phyloP scores from a whole-genome alignment of 768 basidiomycete species.

The Serendipita vermifera region DNA sequence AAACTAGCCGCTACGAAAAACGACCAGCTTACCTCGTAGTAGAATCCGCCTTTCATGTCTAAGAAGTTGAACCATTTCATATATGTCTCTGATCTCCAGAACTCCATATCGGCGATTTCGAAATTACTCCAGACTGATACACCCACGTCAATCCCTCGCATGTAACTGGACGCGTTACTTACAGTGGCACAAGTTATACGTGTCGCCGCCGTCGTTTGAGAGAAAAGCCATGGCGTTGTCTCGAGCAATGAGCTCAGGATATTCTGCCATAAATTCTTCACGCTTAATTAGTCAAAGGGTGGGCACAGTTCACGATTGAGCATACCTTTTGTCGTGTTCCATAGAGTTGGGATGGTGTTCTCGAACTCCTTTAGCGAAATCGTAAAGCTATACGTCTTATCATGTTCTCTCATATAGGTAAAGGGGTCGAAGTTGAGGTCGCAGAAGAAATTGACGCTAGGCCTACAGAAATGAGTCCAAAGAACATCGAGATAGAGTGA shows the following conservation, averaged over 20 bases:
- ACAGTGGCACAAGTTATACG: constrained; percentile 71
- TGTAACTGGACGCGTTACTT: constrained; percentile 12
- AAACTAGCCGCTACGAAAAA: neutral
- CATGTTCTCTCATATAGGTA: constrained; percentile 52
- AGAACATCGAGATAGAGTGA: too few species aligned
- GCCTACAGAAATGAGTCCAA: constrained; percentile 30
- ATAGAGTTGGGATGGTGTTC: constrained; percentile 68
- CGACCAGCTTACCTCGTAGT: constrained; percentile 46
- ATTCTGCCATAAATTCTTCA: constrained; percentile 51
- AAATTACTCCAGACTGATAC: constrained; percentile 84
- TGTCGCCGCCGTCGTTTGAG: constrained; percentile 54
- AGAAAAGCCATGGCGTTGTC: constrained; percentile 64
- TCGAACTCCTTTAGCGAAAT: constrained; percentile 66
- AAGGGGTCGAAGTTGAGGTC: constrained; percentile 63
- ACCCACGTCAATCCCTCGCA: neutral
- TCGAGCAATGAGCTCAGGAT: constrained; percentile 47
- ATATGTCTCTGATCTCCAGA: constrained; percentile 78
- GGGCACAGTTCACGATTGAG: constrained; percentile 16
- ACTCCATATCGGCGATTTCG: constrained; percentile 72
- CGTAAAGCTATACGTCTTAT: constrained; percentile 65
- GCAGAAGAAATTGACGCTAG: constrained; percentile 69
- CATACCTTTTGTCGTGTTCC: constrained; percentile 58
- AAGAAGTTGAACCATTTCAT: constrained; percentile 70
- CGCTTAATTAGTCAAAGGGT: neutral
- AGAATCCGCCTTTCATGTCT: constrained; percentile 72